These are phyloP conservation scores for Corymbia citriodora DNA, from an alignment of 441 rosid species.

Conservation along the genomic window DNA sequence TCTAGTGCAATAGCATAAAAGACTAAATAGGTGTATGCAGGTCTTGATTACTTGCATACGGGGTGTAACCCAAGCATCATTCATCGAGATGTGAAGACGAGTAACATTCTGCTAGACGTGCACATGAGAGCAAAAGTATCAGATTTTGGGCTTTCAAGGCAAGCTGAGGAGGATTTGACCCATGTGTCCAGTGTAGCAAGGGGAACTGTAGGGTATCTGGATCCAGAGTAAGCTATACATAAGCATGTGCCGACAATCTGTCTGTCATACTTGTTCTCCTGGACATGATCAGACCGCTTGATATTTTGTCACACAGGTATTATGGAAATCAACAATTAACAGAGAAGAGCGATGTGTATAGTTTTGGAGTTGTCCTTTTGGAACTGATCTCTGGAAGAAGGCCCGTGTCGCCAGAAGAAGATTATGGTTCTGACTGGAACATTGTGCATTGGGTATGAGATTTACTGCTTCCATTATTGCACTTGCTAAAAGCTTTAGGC, in stretches of 20 bases:
- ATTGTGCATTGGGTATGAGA: conserved; percentile 84
- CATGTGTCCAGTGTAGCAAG: conserved; percentile 87
- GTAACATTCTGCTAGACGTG: conserved; percentile 85
- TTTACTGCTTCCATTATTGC: neutral
- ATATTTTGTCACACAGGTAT: conserved; percentile 41
- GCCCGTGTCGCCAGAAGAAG: conserved; percentile 80
- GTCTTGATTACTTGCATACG: conserved; percentile 92
- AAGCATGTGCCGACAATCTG: neutral
- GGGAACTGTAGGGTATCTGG: conserved; percentile 93
- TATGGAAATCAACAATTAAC: conserved; percentile 88
- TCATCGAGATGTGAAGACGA: conserved; percentile 92
- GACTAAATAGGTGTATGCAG: conserved; percentile 43
- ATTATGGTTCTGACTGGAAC: conserved; percentile 77
- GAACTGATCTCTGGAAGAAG: conserved; percentile 87
- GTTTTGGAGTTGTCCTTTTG: conserved; percentile 93
- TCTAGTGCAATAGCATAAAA: conserved; percentile 1
- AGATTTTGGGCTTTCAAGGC: conserved; percentile 95
- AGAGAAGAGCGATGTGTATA: conserved; percentile 91
- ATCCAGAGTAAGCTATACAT: conserved; percentile 74
- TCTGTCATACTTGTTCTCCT: neutral
- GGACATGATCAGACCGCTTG: neutral
- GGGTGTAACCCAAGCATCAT: conserved; percentile 95
- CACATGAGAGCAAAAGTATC: conserved; percentile 98
- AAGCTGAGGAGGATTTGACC: conserved; percentile 86
- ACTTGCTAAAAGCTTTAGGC: neutral